These are phyloP conservation scores for Chloranthus sessilifolius DNA, from an alignment of 164 flowering plant species.

Conservation along the genomic window DNA sequence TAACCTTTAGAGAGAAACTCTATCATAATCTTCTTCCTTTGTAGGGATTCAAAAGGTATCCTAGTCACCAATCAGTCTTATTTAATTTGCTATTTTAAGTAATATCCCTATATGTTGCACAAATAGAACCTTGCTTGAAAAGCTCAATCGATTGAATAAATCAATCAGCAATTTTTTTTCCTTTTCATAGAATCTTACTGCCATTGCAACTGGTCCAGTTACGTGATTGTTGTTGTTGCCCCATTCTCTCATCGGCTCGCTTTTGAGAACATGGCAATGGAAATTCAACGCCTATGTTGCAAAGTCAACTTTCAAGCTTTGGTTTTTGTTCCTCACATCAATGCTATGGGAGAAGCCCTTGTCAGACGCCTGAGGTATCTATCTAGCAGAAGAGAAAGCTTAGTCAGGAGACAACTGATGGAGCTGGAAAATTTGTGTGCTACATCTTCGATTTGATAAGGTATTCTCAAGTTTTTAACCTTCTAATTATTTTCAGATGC, in stretches of 20 bases:
- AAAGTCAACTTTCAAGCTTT: slow-evolving; percentile 92
- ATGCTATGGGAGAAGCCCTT: slow-evolving; percentile 77
- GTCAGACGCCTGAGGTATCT: slow-evolving; percentile 65
- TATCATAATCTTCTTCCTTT: too few species aligned
- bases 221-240: slow-evolving; percentile 90
- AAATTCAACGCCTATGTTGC: slow-evolving; percentile 85
- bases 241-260: slow-evolving; percentile 98
- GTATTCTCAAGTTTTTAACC: slow-evolving; percentile 28
- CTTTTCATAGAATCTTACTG: too few species aligned
- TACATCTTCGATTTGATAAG: slow-evolving; percentile 98
- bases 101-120: too few species aligned
- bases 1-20: too few species aligned
- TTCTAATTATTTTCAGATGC: too few species aligned
- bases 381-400: slow-evolving; percentile 15
- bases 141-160: too few species aligned
- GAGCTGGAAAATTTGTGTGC: slow-evolving; percentile 69
- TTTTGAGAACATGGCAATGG: slow-evolving; percentile 77
- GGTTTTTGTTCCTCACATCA: slow-evolving; percentile 78
- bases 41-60: too few species aligned
- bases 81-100: too few species aligned
- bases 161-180: too few species aligned
- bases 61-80: too few species aligned
- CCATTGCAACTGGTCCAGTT: too few species aligned
- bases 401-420: slow-evolving; percentile 30
- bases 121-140: too few species aligned